These are phyloP conservation scores for Pyrenophora seminiperda DNA, from an alignment of 2,329 filamentous ascomycete species.

Conservation along the genomic window DNA sequence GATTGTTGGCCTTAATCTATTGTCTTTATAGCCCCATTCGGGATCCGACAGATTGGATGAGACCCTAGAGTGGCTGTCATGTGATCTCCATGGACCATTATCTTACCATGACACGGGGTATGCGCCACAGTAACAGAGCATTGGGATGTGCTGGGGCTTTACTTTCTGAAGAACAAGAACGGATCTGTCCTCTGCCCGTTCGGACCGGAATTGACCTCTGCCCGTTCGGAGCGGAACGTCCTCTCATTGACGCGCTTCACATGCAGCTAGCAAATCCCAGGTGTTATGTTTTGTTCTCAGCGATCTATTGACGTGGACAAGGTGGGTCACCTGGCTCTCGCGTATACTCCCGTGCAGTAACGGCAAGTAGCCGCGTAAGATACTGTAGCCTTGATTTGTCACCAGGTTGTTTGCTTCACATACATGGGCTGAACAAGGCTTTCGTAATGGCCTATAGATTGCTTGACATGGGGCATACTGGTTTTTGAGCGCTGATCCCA, in stretches of 20 bases:
- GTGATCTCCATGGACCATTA: slow-evolving; percentile 27
- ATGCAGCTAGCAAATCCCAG: slow-evolving; percentile 27
- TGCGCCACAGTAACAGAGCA: slow-evolving; percentile 24
- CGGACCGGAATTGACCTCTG: slow-evolving; percentile 26
- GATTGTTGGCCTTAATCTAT: neutral
- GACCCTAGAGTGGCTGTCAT: slow-evolving; percentile 23
- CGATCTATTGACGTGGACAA: slow-evolving; percentile 28
- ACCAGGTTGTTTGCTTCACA: slow-evolving; percentile 17
- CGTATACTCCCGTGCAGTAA: slow-evolving; percentile 32
- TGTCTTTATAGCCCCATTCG: slow-evolving; percentile 29
- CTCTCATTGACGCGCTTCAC: slow-evolving; percentile 22
- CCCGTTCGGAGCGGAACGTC: slow-evolving; percentile 30
- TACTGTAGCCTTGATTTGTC: slow-evolving; percentile 30
- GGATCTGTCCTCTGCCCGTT: slow-evolving; percentile 20
- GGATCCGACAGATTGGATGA: slow-evolving; percentile 12
- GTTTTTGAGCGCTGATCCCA: slow-evolving; percentile 15
- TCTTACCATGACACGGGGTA: slow-evolving; percentile 27
- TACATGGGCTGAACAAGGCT: slow-evolving; percentile 21
- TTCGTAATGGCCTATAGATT: slow-evolving; percentile 22
- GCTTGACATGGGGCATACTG: slow-evolving; percentile 11
- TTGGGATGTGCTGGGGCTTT: slow-evolving; percentile 22
- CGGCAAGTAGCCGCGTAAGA: slow-evolving; percentile 19
- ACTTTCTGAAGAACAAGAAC: slow-evolving; percentile 15
- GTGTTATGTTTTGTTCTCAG: slow-evolving; percentile 24
- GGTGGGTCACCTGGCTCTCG: slow-evolving; percentile 35